Evolutionary conservation across 768 basidiomycete genomes (phyloP).

Genomic region (Rubroboletus pulcherrimus): DNA sequence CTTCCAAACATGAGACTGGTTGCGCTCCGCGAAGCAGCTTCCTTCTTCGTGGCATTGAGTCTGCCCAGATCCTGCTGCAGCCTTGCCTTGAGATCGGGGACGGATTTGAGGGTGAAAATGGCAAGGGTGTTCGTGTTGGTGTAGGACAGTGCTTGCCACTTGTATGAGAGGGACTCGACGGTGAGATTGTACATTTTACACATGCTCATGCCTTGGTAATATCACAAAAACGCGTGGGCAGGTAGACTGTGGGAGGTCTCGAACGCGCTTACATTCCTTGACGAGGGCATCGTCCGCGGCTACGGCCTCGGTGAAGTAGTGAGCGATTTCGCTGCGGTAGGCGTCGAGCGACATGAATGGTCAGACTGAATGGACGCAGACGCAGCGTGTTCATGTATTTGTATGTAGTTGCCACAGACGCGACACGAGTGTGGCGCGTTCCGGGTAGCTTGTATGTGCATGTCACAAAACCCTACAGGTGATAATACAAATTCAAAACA

Average conservation of each 20-base stretch:
- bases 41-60: slow-evolving; percentile 31
- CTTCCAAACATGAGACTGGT: slow-evolving; percentile 8
- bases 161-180: slow-evolving; percentile 55
- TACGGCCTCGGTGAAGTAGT: slow-evolving; percentile 26
- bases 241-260: neutral
- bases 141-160: slow-evolving; percentile 57
- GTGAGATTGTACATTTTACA: slow-evolving; percentile 59
- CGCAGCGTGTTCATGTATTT: slow-evolving; percentile 3
- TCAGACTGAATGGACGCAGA: neutral
- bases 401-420: slow-evolving; percentile 12
- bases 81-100: slow-evolving; percentile 40
- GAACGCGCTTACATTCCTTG: slow-evolving; percentile 46
- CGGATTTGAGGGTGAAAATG: slow-evolving; percentile 46
- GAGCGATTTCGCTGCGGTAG: slow-evolving; percentile 20
- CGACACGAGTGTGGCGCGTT: neutral
- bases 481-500: slow-evolving; percentile 29
- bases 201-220: slow-evolving; percentile 50
- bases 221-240: slow-evolving; percentile 12
- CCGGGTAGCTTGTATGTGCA: slow-evolving; percentile 3
- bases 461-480: slow-evolving; percentile 20
- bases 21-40: slow-evolving; percentile 24
- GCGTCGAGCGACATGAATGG: slow-evolving; percentile 21
- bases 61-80: slow-evolving; percentile 41
- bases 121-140: slow-evolving; percentile 32
- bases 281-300: slow-evolving; percentile 42